A percentile compares a stretch with the other conserved stretches of the same genome.
Evolutionary conservation across 352 stramenopile genomes (phyloP).

Genomic region (Phytophthora rubi): DNA sequence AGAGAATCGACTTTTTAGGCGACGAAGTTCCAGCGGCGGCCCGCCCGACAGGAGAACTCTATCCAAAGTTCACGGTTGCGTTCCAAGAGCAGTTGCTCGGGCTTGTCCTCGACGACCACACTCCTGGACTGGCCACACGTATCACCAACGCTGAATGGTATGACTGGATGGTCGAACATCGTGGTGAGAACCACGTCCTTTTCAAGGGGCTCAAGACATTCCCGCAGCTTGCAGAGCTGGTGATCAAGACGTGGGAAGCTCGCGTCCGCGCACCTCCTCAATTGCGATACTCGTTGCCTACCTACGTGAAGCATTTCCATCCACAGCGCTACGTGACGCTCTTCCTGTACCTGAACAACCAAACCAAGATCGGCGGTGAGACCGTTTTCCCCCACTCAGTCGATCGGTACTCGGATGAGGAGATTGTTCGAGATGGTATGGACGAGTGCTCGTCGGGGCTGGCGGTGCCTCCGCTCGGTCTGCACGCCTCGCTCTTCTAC

Average conservation of each 20-base stretch:
- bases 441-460: slow-evolving; percentile 79
- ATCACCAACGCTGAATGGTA: slow-evolving; percentile 77
- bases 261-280: slow-evolving; percentile 41
- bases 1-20: slow-evolving; percentile 69
- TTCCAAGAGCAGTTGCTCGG: slow-evolving; percentile 66
- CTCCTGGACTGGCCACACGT: slow-evolving; percentile 47
- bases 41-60: slow-evolving; percentile 52
- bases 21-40: slow-evolving; percentile 47
- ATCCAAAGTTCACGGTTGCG: slow-evolving; percentile 65
- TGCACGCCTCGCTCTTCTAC: slow-evolving; percentile 87
- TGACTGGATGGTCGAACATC: slow-evolving; percentile 70
- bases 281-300: slow-evolving; percentile 62
- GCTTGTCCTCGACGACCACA: slow-evolving; percentile 70
- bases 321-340: slow-evolving; percentile 96
- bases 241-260: slow-evolving; percentile 73
- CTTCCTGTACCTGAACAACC: slow-evolving; percentile 97
- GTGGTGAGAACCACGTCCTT: slow-evolving; percentile 60
- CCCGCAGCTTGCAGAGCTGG: slow-evolving; percentile 60
- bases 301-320: slow-evolving; percentile 78
- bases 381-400: slow-evolving; percentile 95
- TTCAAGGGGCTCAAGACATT: slow-evolving; percentile 69
- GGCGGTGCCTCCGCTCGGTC: slow-evolving; percentile 68
- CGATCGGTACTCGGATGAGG: slow-evolving; percentile 70
- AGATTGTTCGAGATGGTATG: slow-evolving; percentile 80
- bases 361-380: slow-evolving; percentile 95